Conservation (phyloP, 2,329 filamentous ascomycete genomes). For the Nannizzia gypsea region DNA sequence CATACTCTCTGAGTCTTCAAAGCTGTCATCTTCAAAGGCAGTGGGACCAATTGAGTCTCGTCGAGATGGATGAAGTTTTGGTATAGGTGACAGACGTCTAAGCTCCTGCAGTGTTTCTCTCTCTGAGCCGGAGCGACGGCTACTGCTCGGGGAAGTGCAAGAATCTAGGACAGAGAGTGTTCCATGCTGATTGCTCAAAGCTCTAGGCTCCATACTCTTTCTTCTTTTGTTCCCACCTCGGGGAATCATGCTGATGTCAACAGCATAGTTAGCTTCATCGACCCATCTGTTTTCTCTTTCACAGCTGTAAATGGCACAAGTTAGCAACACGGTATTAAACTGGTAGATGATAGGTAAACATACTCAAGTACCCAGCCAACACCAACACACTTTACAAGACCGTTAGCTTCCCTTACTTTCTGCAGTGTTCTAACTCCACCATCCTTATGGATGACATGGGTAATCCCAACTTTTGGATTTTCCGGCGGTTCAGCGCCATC, state of each 20-base stretch:
- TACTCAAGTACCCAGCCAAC: constrained; percentile 83
- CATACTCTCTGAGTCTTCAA: background rate
- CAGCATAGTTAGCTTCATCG: constrained; percentile 56
- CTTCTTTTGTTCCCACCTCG: constrained; percentile 60
- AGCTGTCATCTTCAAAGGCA: background rate
- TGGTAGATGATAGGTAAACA: constrained; percentile 30
- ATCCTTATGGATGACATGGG: constrained; percentile 84
- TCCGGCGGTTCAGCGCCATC: constrained; percentile 25
- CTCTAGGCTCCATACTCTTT: constrained; percentile 70
- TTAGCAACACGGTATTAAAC: constrained; percentile 8
- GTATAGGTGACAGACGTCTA: constrained; percentile 25
- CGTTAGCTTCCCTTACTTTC: constrained; percentile 60
- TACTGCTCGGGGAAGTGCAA: constrained; percentile 19
- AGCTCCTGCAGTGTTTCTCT: constrained; percentile 24
- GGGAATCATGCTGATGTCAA: constrained; percentile 56
- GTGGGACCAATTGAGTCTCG: background rate
- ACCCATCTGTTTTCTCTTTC: constrained; percentile 67
- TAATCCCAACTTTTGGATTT: constrained; percentile 55
- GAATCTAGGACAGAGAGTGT: constrained; percentile 38
- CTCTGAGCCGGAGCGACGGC: constrained; percentile 22
- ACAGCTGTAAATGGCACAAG: constrained; percentile 42
- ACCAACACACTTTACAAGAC: constrained; percentile 72
- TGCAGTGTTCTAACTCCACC: constrained; percentile 64
- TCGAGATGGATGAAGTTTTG: constrained; percentile 11
- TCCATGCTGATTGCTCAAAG: constrained; percentile 57